Base-by-base conservation (phyloP, 1,284 basidiomycete species). In the Puccinia triticina region DNA sequence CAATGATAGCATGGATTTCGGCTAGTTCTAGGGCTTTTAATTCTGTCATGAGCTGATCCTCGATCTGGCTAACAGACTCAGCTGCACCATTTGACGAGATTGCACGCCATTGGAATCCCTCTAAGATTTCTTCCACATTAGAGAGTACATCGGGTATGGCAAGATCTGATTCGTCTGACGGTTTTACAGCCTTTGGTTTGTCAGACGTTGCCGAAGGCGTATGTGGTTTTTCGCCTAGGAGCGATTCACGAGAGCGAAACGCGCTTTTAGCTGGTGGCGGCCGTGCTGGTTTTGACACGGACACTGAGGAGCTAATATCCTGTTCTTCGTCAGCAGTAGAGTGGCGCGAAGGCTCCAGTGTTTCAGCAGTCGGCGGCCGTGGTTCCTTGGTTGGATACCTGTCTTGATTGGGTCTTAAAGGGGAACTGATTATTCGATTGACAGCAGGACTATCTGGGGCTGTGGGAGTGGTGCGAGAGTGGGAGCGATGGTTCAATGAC, bases 101-200 rank as follows among this genome's bases (percentile, higher is more conserved):
- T 0, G 92, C 91, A 4, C 84, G 76, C 95, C 94, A 98, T 87
- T 99, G 96, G 86, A 98, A 96, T 0, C 96, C 96, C 86, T 99
- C 96, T 14, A 99, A 90, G 94, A 99, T 96, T 87, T 99, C 97
- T 86, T 99, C 97, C 3, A 99, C 94, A 87, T 92, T 96, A 12
- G 92, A 89, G 87, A 86, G 74, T 57, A 97, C 90, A 55, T 75
- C 80, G 40, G 57, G 72, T 34, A 59, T 26, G 37, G 61, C 72
- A 34, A 74, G 61, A 32, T 59, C 57, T 12, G 69, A 48, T 73
- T 61, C 55, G 0, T 32, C 37, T 23, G 43, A 10, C 37, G 66
- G 46, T 46, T 40, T 61, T 29, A n/a, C 29, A 46, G 37, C 55
- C 11, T 57, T 71, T 73, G 8, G 1, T 43, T 40, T 29, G 2